Conservation (phyloP, 2,329 filamentous ascomycete species). For the Aureobasidium uvarum region DNA sequence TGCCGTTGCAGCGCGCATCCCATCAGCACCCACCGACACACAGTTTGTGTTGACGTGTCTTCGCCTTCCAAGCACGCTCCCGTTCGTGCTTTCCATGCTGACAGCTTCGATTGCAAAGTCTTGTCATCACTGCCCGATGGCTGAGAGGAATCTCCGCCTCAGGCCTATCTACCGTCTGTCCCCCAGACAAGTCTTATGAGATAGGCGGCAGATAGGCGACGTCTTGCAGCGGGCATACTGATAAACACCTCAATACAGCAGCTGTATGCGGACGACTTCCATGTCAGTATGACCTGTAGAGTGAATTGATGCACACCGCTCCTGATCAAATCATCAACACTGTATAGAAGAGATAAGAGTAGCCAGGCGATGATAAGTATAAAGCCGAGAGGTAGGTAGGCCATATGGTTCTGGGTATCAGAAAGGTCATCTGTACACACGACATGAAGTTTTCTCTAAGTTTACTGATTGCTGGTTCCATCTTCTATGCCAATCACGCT, state of each 20-base stretch:
- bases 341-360: slow-evolving; percentile 8
- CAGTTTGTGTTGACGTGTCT: neutral
- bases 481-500: neutral
- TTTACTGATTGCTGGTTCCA: neutral
- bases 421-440: neutral
- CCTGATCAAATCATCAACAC: neutral
- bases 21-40: neutral
- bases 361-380: neutral
- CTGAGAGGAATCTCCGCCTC: neutral
- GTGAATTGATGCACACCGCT: neutral
- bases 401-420: neutral
- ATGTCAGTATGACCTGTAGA: neutral
- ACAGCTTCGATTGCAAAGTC: neutral
- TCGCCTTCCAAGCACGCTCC: neutral
- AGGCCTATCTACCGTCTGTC: slow-evolving; percentile 8
- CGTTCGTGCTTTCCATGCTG: neutral
- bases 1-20: neutral
- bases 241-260: neutral
- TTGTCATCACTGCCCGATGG: neutral
- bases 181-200: neutral
- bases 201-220: slow-evolving; percentile 16
- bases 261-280: slow-evolving; percentile 1
- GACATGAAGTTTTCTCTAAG: slow-evolving; percentile 4
- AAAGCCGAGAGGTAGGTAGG: slow-evolving; percentile 19
- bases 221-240: neutral